Conservation (phyloP, 202 grass and related monocot genomes). For the Eragrostis tef region DNA sequence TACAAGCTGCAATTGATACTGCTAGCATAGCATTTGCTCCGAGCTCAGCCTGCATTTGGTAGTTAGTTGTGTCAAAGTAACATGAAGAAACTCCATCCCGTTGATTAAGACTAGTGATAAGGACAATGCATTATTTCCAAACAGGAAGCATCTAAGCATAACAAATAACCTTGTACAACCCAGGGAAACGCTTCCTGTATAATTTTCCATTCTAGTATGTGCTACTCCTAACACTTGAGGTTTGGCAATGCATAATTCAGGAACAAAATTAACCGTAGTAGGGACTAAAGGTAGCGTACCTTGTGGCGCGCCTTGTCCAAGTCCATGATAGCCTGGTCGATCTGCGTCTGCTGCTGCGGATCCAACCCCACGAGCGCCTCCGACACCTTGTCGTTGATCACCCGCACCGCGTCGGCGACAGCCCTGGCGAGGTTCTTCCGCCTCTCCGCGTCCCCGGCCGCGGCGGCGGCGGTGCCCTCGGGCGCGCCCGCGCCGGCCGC, state of each 20-base stretch:
- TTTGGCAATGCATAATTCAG: conserved; percentile 49
- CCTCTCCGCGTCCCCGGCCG: conserved; percentile 64
- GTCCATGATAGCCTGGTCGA: conserved; percentile 99
- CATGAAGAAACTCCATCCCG: conserved; percentile 2
- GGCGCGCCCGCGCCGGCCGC: conserved; percentile 56
- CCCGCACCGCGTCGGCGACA: conserved; percentile 68
- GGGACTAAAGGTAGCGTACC: conserved; percentile 35
- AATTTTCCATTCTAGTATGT: neutral
- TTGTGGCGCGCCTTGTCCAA: conserved; percentile 92
- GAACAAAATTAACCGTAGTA: conserved; percentile 31
- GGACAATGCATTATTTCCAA: neutral
- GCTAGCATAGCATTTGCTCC: conserved; percentile 91
- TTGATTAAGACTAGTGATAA: neutral
- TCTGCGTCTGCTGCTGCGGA: conserved; percentile 84
- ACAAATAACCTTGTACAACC: conserved; percentile 15
- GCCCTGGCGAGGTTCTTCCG: conserved; percentile 73
- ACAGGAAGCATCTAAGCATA: neutral
- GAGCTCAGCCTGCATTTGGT: conserved; percentile 66
- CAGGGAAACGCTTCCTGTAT: neutral
- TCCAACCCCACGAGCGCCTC: conserved; percentile 96
- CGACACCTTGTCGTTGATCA: conserved; percentile 92
- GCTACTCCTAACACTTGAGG: neutral
- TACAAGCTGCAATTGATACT: conserved; percentile 97
- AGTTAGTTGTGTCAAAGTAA: conserved; percentile 30
- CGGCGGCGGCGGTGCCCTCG: conserved; percentile 50